Conservation (phyloP, 2,329 filamentous ascomycete species). For the Diaporthe humulicola region DNA sequence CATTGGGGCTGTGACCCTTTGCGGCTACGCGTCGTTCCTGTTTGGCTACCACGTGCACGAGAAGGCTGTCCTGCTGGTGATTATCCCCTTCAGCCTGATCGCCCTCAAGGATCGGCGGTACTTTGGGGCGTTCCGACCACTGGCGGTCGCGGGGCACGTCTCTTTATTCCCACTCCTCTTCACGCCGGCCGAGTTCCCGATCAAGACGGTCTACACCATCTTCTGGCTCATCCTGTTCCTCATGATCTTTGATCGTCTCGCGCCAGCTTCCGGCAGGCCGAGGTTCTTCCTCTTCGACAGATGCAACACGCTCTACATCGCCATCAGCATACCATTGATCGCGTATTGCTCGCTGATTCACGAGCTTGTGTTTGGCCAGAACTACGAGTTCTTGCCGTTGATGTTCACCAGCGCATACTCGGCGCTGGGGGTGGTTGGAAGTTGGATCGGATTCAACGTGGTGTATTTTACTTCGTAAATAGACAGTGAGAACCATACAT, state of each 20-base stretch:
- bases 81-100: constrained; percentile 94
- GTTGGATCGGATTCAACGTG: constrained; percentile 94
- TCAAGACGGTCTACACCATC: constrained; percentile 94
- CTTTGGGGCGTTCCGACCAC: constrained; percentile 89
- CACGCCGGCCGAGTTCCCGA: constrained; percentile 90
- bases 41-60: constrained; percentile 99
- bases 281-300: constrained; percentile 92
- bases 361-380: constrained; percentile 83
- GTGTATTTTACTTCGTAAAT: constrained; percentile 80
- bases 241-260: constrained; percentile 86
- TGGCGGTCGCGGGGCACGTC: constrained; percentile 94
- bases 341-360: constrained; percentile 90
- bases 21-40: constrained; percentile 95
- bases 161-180: constrained; percentile 95
- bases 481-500: constrained; percentile 34
- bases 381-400: constrained; percentile 89
- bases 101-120: constrained; percentile 91
- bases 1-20: constrained; percentile 89
- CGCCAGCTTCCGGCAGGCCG: constrained; percentile 83
- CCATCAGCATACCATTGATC: constrained; percentile 89
- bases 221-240: constrained; percentile 92
- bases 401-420: constrained; percentile 98
- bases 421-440: constrained; percentile 93
- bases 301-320: constrained; percentile 90
- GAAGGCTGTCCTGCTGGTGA: constrained; percentile 93